A percentile compares a stretch with the other conserved stretches of the same genome.
Evolutionary conservation across 202 grass and related monocot genomes (phyloP).

Genomic region (Zizania palustris): DNA sequence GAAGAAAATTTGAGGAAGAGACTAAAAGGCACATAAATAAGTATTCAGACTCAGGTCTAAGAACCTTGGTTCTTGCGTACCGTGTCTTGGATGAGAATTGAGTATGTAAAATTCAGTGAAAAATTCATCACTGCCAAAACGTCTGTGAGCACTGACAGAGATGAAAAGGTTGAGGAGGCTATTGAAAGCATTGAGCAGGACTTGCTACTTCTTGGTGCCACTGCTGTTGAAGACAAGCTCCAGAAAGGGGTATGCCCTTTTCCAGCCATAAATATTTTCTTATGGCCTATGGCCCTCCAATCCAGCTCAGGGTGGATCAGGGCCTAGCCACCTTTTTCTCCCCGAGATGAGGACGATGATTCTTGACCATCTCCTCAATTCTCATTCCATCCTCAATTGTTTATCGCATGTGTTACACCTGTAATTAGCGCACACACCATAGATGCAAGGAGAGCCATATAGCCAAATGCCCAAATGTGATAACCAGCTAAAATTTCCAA

Average conservation of each 20-base stretch:
- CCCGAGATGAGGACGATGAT: too few species aligned
- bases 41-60: constrained; percentile 93
- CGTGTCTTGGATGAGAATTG: constrained; percentile 73
- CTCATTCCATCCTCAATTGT: too few species aligned
- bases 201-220: constrained; percentile 94
- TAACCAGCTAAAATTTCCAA: too few species aligned
- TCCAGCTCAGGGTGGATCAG: too few species aligned
- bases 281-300: too few species aligned
- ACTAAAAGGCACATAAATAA: constrained; percentile 86
- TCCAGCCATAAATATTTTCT: constrained; percentile 18
- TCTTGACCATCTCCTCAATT: too few species aligned
- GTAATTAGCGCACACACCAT: too few species aligned
- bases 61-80: constrained; percentile 91
- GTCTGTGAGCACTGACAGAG: constrained; percentile 69
- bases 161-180: constrained; percentile 81
- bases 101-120: constrained; percentile 67
- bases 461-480: too few species aligned
- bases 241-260: constrained; percentile 76
- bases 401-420: too few species aligned
- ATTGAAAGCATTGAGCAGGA: constrained; percentile 74
- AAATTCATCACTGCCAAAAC: constrained; percentile 68
- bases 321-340: too few species aligned
- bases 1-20: constrained; percentile 64
- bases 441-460: too few species aligned
- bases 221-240: constrained; percentile 98